Conservation (phyloP, 2,329 filamentous ascomycete species). For the Thermomyces lanuginosus region DNA sequence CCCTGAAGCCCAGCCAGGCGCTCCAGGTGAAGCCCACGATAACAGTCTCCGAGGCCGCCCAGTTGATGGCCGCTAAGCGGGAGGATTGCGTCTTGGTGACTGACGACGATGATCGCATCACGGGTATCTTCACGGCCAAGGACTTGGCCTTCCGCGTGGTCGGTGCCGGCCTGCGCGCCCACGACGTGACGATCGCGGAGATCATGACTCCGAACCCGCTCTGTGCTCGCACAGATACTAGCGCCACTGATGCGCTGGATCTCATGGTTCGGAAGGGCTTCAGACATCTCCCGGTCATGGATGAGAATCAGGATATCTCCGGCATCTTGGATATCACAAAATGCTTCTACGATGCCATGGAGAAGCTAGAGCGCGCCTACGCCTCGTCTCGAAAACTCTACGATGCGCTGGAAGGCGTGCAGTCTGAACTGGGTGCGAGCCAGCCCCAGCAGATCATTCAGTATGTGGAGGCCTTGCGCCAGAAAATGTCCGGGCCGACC, state of each 20-base stretch:
- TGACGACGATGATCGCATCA: slow-evolving; percentile 93
- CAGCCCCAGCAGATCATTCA: slow-evolving; percentile 98
- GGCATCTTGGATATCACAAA: slow-evolving; percentile 98
- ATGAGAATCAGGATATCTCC: slow-evolving; percentile 98
- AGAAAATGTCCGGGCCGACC: slow-evolving; percentile 96
- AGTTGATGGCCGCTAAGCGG: slow-evolving; percentile 96
- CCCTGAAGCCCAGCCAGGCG: slow-evolving; percentile 84
- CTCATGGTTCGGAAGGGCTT: slow-evolving; percentile 98
- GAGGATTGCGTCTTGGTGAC: slow-evolving; percentile 97
- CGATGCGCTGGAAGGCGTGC: slow-evolving; percentile 91
- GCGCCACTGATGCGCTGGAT: slow-evolving; percentile 90
- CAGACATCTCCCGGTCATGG: slow-evolving; percentile 94
- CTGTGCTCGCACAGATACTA: slow-evolving; percentile 92
- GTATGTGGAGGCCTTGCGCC: slow-evolving; percentile 87
- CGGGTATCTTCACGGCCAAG: slow-evolving; percentile 97
- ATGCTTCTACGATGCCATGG: slow-evolving; percentile 99
- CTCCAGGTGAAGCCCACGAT: slow-evolving; percentile 94
- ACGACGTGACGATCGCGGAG: slow-evolving; percentile 80
- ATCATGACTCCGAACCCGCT: slow-evolving; percentile 99
- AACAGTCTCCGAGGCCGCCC: slow-evolving; percentile 87
- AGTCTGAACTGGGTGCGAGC: slow-evolving; percentile 86
- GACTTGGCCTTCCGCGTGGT: slow-evolving; percentile 96
- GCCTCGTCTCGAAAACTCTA: slow-evolving; percentile 96
- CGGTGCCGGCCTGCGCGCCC: slow-evolving; percentile 73
- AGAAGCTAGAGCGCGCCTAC: slow-evolving; percentile 95